Evolutionary conservation across 2,329 filamentous ascomycete genomes (phyloP).

Genomic region (Cytospora schulzeri): DNA sequence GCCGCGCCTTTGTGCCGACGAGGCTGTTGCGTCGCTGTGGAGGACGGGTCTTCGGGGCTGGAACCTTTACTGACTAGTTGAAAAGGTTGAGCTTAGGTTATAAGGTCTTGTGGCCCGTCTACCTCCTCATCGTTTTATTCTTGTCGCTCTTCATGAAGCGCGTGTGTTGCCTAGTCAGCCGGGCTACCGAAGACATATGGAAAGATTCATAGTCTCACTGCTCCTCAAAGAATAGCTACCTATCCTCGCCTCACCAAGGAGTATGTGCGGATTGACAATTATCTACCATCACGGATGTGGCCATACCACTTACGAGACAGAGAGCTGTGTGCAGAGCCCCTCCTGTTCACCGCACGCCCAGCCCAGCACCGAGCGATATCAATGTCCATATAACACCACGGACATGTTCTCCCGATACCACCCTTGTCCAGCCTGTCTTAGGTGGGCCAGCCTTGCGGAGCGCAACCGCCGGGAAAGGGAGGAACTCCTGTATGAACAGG

Average conservation of each 20-base stretch:
- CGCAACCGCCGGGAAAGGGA: neutral
- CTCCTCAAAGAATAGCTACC: neutral
- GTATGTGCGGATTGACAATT: neutral
- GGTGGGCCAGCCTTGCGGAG: neutral
- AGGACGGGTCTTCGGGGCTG: neutral
- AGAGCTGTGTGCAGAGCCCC: neutral
- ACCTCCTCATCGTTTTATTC: too few relatives aligned
- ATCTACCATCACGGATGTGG: neutral
- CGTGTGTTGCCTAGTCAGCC: too few relatives aligned
- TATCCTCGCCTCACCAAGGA: neutral
- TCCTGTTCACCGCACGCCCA: neutral
- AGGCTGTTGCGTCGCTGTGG: neutral
- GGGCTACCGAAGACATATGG: too few relatives aligned
- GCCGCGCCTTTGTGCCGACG: neutral
- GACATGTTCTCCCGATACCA: neutral
- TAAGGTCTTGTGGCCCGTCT: too few relatives aligned
- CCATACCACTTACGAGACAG: neutral
- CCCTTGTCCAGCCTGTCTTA: neutral
- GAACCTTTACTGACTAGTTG: neutral
- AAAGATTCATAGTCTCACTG: neutral
- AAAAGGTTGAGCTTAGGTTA: neutral
- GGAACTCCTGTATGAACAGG: neutral
- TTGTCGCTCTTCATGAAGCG: too few relatives aligned
- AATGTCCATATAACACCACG: neutral
- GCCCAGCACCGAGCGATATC: neutral